Evolutionary conservation across 2,329 filamentous ascomycete species (phyloP).

Genomic region (Sphaerulina populicola): DNA sequence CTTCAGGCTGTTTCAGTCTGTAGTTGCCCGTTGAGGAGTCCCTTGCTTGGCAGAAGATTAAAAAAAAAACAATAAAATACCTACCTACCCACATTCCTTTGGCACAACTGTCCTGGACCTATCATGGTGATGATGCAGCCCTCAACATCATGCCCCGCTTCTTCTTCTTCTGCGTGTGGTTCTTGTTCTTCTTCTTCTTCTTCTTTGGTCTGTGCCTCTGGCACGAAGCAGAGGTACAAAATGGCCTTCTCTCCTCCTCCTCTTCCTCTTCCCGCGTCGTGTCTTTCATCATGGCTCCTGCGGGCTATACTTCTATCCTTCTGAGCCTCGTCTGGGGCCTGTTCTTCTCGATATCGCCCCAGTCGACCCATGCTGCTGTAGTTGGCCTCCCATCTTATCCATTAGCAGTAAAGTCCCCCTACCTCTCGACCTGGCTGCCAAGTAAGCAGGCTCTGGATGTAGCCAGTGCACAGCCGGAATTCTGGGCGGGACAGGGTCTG

Average conservation of each 20-base stretch:
- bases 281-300: neutral
- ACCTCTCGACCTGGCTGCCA: slow-evolving; percentile 32
- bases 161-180: neutral
- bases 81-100: neutral
- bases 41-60: too few species aligned
- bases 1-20: too few species aligned
- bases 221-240: neutral
- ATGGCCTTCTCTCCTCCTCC: neutral
- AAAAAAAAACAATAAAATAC: too few species aligned
- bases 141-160: neutral
- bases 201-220: neutral
- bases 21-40: too few species aligned
- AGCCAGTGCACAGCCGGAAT: slow-evolving; percentile 27
- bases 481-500: slow-evolving; percentile 31
- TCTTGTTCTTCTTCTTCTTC: neutral
- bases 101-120: neutral
- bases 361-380: neutral
- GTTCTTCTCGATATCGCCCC: neutral
- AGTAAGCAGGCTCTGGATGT: slow-evolving; percentile 24
- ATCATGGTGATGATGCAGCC: neutral
- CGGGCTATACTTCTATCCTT: neutral
- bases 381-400: slow-evolving; percentile 22
- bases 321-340: neutral
- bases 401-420: slow-evolving; percentile 30
- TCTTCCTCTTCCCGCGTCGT: neutral